Percentiles rank a stretch among this genome's conserved stretches.
These are phyloP conservation scores for Diospyros kaki DNA, from an alignment of 148 eudicot species.

Conservation along the genomic window DNA sequence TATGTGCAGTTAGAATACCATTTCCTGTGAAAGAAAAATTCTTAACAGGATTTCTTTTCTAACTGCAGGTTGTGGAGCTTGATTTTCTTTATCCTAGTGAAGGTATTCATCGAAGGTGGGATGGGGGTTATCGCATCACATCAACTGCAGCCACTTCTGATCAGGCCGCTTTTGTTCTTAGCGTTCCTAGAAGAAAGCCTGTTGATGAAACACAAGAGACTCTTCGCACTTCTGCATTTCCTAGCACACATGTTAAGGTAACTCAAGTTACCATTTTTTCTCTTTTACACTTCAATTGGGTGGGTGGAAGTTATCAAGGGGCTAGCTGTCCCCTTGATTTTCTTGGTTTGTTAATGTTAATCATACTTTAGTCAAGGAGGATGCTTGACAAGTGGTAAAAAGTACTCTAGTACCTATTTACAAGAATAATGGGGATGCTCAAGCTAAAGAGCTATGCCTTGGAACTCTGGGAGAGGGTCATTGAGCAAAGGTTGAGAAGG, in stretches of 20 bases:
- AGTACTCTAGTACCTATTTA: no score
- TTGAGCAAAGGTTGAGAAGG: no score
- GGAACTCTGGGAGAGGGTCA: no score
- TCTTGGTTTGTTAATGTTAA: no score
- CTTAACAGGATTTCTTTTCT: background rate
- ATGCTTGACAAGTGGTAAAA: no score
- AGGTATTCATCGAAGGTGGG: slow-evolving; percentile 96
- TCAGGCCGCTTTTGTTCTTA: slow-evolving; percentile 82
- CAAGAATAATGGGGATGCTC: no score
- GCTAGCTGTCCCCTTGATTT: background rate
- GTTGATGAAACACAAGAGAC: slow-evolving; percentile 96
- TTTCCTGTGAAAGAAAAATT: background rate
- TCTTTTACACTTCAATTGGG: background rate
- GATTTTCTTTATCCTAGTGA: slow-evolving; percentile 97
- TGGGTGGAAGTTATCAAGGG: no score
- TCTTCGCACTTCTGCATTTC: slow-evolving; percentile 86
- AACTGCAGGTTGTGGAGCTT: slow-evolving; percentile 80
- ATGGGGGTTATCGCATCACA: slow-evolving; percentile 84
- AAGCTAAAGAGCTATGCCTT: no score
- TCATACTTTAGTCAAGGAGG: no score
- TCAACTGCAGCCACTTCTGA: slow-evolving; percentile 82
- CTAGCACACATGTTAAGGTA: slow-evolving; percentile 94
- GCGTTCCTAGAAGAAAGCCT: slow-evolving; percentile 74
- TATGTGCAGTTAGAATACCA: background rate
- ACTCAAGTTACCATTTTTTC: background rate